Percentiles rank a stretch among this genome's conserved stretches.
Evolutionary conservation across 352 stramenopile genomes (phyloP).

Genomic region (Pythium coloratum): DNA sequence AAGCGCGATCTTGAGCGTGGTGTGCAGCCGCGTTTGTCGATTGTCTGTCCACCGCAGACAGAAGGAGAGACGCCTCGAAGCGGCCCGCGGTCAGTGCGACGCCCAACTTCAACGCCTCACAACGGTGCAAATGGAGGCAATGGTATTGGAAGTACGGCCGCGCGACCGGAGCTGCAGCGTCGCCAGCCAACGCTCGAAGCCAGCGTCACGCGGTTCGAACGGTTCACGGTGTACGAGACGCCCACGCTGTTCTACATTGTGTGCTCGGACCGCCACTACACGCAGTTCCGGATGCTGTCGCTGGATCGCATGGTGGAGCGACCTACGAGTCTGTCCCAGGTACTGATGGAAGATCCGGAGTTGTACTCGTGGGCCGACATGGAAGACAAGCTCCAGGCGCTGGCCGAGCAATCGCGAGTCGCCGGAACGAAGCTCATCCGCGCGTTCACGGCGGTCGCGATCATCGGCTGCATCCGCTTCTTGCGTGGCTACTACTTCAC

Average conservation of each 20-base stretch:
- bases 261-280: conserved; percentile 85
- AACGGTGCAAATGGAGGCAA: conserved; percentile 22
- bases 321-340: conserved; percentile 48
- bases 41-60: conserved; percentile 52
- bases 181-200: conserved; percentile 68
- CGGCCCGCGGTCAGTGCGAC: conserved; percentile 22
- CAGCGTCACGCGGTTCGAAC: conserved; percentile 68
- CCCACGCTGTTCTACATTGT: conserved; percentile 70
- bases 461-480: conserved; percentile 98
- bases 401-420: conserved; percentile 50
- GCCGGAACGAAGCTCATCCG: conserved; percentile 50
- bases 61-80: conserved; percentile 22
- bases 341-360: conserved; percentile 65
- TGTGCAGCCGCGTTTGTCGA: conserved; percentile 55
- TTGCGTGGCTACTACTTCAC: conserved; percentile 98
- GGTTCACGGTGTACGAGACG: conserved; percentile 87
- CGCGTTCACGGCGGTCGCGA: conserved; percentile 92
- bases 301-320: conserved; percentile 69
- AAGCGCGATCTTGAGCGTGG: conserved; percentile 73
- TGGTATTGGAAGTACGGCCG: conserved; percentile 4
- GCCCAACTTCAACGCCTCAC: conserved; percentile 35
- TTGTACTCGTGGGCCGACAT: conserved; percentile 82
- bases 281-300: conserved; percentile 71
- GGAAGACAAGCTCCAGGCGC: conserved; percentile 67
- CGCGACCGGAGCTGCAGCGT: conserved; percentile 47